Evolutionary conservation across 2,329 filamentous ascomycete species (phyloP).

Genomic region (Beauveria pseudobassiana): DNA sequence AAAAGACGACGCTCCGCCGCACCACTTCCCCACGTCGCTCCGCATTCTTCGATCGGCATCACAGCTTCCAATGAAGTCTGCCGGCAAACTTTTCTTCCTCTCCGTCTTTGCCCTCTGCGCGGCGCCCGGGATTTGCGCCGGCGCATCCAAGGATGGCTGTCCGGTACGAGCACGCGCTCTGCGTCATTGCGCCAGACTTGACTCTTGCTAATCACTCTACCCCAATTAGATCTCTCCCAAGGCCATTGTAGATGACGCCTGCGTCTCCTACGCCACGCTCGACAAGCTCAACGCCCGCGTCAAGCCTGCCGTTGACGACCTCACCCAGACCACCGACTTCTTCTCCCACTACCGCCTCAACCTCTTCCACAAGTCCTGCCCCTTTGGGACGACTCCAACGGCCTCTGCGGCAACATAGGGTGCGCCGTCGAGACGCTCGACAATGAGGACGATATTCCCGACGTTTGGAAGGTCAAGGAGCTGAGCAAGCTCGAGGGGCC

Average conservation of each 20-base stretch:
- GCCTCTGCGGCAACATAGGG: constrained; percentile 94
- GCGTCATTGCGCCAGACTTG: neutral
- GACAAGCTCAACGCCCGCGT: constrained; percentile 74
- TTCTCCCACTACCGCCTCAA: constrained; percentile 97
- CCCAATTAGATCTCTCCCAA: constrained; percentile 71
- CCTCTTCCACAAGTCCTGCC: constrained; percentile 87
- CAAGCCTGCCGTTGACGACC: constrained; percentile 67
- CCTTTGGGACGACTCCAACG: constrained; percentile 88
- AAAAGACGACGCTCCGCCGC: neutral
- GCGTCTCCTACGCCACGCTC: constrained; percentile 86
- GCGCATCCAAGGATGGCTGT: constrained; percentile 38
- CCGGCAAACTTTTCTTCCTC: constrained; percentile 47
- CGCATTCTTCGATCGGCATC: neutral
- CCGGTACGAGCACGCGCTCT: constrained; percentile 36
- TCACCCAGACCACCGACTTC: constrained; percentile 88
- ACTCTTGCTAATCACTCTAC: constrained; percentile 31
- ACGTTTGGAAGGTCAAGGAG: constrained; percentile 85
- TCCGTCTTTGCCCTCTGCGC: constrained; percentile 50
- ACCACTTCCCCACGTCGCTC: neutral
- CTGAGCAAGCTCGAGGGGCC: constrained; percentile 89
- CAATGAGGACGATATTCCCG: constrained; percentile 87
- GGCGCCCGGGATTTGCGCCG: constrained; percentile 37
- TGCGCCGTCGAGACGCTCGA: constrained; percentile 94
- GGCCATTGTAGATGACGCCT: constrained; percentile 87
- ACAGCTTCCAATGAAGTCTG: constrained; percentile 39